These are phyloP conservation scores for Drosera capensis DNA, from an alignment of 148 eudicot genomes.

Conservation along the genomic window DNA sequence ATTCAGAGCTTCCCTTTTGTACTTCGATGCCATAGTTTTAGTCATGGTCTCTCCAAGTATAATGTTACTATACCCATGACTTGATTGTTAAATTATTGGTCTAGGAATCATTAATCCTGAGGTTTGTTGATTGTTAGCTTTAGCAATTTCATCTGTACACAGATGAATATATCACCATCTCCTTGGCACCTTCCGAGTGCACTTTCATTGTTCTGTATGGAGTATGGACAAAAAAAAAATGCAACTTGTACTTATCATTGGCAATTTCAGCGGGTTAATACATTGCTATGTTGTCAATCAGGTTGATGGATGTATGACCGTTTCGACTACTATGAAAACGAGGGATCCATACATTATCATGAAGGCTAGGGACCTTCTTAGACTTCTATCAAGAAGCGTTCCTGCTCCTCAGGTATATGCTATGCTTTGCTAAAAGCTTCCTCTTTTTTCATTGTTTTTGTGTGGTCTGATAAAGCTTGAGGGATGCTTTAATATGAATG, in stretches of 20 bases:
- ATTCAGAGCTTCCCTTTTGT: too few relatives aligned
- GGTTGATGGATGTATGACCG: conserved; percentile 92
- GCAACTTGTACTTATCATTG: neutral
- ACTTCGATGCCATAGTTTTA: too few relatives aligned
- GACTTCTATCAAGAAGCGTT: conserved; percentile 87
- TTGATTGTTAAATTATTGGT: too few relatives aligned
- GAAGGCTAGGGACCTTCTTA: conserved; percentile 83
- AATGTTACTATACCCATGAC: too few relatives aligned
- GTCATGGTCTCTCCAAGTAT: too few relatives aligned
- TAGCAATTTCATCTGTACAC: too few relatives aligned
- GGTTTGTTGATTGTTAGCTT: too few relatives aligned
- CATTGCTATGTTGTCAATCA: conserved; percentile 12
- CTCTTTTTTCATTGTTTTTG: neutral
- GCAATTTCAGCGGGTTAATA: neutral
- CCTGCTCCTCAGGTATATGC: conserved; percentile 77
- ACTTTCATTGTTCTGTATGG: neutral
- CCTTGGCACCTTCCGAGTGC: too few relatives aligned
- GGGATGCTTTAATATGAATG: neutral
- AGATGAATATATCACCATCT: too few relatives aligned
- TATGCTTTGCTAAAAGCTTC: neutral
- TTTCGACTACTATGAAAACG: conserved; percentile 79
- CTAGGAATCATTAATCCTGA: too few relatives aligned
- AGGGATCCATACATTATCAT: conserved; percentile 76
- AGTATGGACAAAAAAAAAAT: neutral
- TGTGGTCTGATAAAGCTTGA: neutral